Conservation (phyloP, 2,329 filamentous ascomycete genomes). For the Botrytis cinerea region DNA sequence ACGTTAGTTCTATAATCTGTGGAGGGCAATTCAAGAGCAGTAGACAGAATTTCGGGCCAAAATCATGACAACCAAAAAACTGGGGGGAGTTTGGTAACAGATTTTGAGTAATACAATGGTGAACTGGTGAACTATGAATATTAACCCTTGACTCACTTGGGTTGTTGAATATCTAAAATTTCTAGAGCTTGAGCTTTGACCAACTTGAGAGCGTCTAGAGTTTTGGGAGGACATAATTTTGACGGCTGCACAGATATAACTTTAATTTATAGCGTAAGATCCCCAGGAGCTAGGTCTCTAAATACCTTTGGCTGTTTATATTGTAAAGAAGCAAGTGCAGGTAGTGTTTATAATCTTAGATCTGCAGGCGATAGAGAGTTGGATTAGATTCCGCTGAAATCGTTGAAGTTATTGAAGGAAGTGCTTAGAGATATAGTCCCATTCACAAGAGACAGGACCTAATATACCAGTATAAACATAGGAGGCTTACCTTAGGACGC, state of each 20-base stretch:
- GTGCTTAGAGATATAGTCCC: background rate
- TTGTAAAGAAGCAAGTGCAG: background rate
- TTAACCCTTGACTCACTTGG: constrained; percentile 38
- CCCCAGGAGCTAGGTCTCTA: background rate
- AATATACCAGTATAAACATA: background rate
- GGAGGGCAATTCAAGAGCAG: background rate
- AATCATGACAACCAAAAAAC: background rate
- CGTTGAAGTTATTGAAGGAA: background rate
- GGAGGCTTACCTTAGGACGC: background rate
- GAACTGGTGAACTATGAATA: constrained; percentile 4
- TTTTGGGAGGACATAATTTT: constrained; percentile 32
- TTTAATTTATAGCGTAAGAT: background rate
- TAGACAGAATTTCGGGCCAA: background rate
- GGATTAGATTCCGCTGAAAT: background rate
- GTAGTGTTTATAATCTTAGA: too few relatives aligned
- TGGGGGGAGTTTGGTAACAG: too few relatives aligned
- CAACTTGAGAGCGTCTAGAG: constrained; percentile 29
- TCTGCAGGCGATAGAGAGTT: background rate
- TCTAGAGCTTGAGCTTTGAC: constrained; percentile 20
- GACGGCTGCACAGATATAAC: background rate
- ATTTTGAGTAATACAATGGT: constrained; percentile 23
- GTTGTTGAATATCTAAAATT: constrained; percentile 31
- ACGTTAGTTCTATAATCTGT: constrained; percentile 24
- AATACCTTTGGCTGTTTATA: background rate
- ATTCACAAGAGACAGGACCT: background rate